Evolutionary conservation across 2,329 filamentous ascomycete genomes (phyloP), one percentile per base, ranked within the genome.

Genomic region (Beauveria scarabaeidicola): DNA sequence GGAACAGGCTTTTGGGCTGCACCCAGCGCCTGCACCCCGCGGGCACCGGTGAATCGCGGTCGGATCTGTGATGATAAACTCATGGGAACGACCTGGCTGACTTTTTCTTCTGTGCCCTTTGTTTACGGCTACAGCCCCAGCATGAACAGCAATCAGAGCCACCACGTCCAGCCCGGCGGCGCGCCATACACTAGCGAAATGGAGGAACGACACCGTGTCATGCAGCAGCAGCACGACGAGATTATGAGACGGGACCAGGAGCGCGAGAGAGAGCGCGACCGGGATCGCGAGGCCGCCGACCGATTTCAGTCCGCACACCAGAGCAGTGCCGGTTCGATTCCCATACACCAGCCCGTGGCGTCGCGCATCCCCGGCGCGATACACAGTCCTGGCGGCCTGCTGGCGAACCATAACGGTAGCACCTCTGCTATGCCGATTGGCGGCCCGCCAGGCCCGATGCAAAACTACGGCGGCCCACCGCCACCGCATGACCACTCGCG

Each of bases 331-430:
- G 90, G 88, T 60, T 91, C 92, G 3, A 90, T 96, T 58, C 91
- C 92, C 58, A 87, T 97, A 67, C 93, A 97, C 74, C 93, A 97
- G 73, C 93, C 93, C 5, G 91, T 97, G 61, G 93, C 93, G 63
- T 85, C 91, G 69, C 80, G 92, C 74, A 79, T 91, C 63, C 76
- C 88, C 60, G 88, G 86, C 64, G 88, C 90, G 56, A 95, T 97
- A 60, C 93, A 96, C 70, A 95, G 91, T 50, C 93, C 93, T 1
- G 93, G 94, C 65, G 93, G 93, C 9, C 81, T 97, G 40, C 83
- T 97, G 43, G 84, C 87, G 9, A 90, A 86, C 65, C 85, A 91
- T 66, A 85, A 86, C 56, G 80, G 82, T 38, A 81, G 81, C 38
- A 76, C 78, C 41, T 78, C 81, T 29, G 73, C 79, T 41, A 81